Conservation (phyloP, 805 yeast species). For the Phaffomyces opuntiae region DNA sequence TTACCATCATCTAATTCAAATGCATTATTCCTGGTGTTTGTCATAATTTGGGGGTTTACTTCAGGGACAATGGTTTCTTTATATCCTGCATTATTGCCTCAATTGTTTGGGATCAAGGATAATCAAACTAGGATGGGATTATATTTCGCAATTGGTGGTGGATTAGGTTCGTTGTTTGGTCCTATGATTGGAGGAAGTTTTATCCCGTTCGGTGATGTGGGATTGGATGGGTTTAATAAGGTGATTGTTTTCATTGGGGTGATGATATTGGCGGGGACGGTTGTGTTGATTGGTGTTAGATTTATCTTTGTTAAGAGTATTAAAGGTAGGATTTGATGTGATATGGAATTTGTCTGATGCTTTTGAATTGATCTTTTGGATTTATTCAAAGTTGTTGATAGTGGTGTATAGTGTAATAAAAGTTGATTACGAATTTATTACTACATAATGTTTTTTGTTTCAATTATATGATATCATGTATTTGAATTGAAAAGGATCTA, state of each 20-base stretch:
- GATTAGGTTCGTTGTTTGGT: conserved; percentile 27
- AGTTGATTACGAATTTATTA: too few relatives aligned
- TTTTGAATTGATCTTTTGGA: too few relatives aligned
- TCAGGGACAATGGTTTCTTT: conserved; percentile 29
- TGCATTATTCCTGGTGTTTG: conserved; percentile 24
- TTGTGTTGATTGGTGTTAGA: background rate
- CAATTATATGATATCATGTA: too few relatives aligned
- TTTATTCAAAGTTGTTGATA: too few relatives aligned
- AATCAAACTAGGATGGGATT: conserved; percentile 25
- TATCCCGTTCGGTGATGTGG: conserved; percentile 17
- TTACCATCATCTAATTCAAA: conserved; percentile 17
- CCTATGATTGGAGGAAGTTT: conserved; percentile 30
- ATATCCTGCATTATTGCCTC: conserved; percentile 27
- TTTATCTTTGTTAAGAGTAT: background rate
- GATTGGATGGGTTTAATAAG: conserved; percentile 22
- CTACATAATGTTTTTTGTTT: too few relatives aligned
- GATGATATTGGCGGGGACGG: conserved; percentile 11
- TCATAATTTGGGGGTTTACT: conserved; percentile 27
- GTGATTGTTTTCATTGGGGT: conserved; percentile 28
- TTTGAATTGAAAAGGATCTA: too few relatives aligned
- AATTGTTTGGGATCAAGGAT: conserved; percentile 25
- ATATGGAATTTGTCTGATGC: too few relatives aligned
- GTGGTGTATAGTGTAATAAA: too few relatives aligned
- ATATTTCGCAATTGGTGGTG: conserved; percentile 22
- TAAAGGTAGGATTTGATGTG: background rate